phyloP scores from a whole-genome alignment of 805 yeast species.

The Zygoascus bituminiphila region DNA sequence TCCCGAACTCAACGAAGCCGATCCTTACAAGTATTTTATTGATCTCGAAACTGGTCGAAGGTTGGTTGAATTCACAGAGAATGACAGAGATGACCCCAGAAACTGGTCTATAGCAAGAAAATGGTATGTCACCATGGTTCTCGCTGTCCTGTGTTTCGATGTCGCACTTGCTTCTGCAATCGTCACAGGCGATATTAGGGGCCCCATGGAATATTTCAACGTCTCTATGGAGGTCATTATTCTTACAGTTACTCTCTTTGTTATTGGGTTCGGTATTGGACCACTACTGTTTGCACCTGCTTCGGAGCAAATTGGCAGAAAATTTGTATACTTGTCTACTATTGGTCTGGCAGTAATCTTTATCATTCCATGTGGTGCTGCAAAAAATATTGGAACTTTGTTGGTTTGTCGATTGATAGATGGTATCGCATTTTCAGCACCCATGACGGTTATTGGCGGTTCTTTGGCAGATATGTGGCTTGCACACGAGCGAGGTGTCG shows the following conservation, averaged over 20 bases:
- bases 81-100: constrained; percentile 27
- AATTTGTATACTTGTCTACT: constrained; percentile 43
- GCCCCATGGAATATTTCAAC: constrained; percentile 39
- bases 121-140: constrained; percentile 46
- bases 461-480: constrained; percentile 63
- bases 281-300: constrained; percentile 54
- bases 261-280: constrained; percentile 56
- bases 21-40: constrained; percentile 51
- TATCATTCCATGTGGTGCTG: constrained; percentile 49
- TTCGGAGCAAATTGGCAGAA: constrained; percentile 52
- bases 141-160: constrained; percentile 49
- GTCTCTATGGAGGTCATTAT: constrained; percentile 54
- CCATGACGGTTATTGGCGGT: constrained; percentile 72
- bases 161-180: constrained; percentile 64
- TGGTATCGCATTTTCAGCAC: constrained; percentile 69
- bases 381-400: constrained; percentile 52
- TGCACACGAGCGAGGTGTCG: constrained; percentile 53
- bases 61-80: constrained; percentile 45
- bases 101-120: constrained; percentile 39
- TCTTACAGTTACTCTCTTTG: constrained; percentile 48
- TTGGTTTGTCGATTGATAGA: constrained; percentile 57
- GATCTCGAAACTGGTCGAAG: constrained; percentile 48
- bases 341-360: constrained; percentile 39
- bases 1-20: constrained; percentile 25
- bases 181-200: constrained; percentile 53